These are phyloP conservation scores for Fraxinus baroniana DNA, from an alignment of 305 asterid genomes.

Conservation along the genomic window DNA sequence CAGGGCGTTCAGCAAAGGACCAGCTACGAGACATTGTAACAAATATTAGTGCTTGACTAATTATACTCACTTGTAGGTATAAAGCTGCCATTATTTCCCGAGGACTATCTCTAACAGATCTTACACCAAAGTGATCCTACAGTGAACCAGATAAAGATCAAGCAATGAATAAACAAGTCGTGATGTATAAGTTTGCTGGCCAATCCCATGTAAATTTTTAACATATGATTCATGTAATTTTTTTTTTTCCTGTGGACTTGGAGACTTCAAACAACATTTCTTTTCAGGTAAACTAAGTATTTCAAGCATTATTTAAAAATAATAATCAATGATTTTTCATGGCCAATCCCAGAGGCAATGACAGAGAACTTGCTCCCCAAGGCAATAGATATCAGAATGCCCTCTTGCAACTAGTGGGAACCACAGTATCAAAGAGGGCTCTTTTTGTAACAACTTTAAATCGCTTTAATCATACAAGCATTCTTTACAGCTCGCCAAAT, in stretches of 20 bases:
- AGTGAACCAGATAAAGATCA: not conserved
- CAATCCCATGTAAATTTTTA: no score
- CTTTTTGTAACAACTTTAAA: slow-evolving; percentile 1
- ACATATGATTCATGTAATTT: no score
- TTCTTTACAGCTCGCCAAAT: not conserved
- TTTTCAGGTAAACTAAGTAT: not conserved
- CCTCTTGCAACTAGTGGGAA: slow-evolving; percentile 16
- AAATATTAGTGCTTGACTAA: slow-evolving; percentile 80
- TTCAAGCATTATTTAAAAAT: not conserved
- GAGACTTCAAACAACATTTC: no score
- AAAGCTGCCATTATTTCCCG: slow-evolving; percentile 55
- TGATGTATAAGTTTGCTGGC: not conserved
- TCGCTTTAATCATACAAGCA: slow-evolving; percentile 13
- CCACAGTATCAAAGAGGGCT: slow-evolving; percentile 19
- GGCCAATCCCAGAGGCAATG: slow-evolving; percentile 31
- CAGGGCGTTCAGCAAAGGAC: slow-evolving; percentile 82
- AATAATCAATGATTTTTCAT: slow-evolving; percentile 28
- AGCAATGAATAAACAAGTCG: not conserved
- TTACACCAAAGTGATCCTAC: slow-evolving; percentile 45
- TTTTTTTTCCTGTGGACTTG: no score
- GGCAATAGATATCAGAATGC: slow-evolving; percentile 32
- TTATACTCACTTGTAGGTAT: slow-evolving; percentile 81
- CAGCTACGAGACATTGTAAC: slow-evolving; percentile 90
- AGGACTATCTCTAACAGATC: slow-evolving; percentile 39
- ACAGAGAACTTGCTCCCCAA: slow-evolving; percentile 35